Evolutionary conservation across 1,139 yeast genomes (phyloP), one percentile per base, ranked within the genome.

Genomic region (Geotrichum siamense): DNA sequence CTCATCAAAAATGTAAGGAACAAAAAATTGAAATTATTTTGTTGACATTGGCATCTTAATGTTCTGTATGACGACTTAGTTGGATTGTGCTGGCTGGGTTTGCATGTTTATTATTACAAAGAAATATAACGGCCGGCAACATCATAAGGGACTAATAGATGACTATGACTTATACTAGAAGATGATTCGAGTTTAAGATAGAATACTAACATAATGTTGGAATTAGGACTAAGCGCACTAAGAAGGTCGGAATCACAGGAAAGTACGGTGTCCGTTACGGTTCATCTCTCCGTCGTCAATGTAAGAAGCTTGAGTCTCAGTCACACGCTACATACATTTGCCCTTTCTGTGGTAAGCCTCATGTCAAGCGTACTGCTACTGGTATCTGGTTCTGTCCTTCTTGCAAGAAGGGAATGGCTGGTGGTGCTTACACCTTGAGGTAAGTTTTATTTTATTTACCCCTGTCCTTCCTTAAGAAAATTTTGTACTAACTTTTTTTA

Each of bases 201-300:
- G n/a, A n/a, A n/a, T n/a, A 28, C 45, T 38, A 32, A 38, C 39
- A 16, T 37, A 37, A 37, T 17, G 12, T 10, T 20, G 15, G n/a
- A 17, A 20, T 15, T 34, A 86, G 95, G 97, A 82, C 96, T 75
- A 89, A 89, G 79, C 86, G 99, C 84, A 91, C 99, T 67, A 91
- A 91, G 94, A 91, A 91, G 89, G 99, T 91, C 72, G 99, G 99
- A 76, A 91, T 91, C 79, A 91, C 99, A 74, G 99, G 99, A 82
- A 93, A 93, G 81, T 91, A 86, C 82, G 99, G 97, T 85, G 96
- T 91, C 77, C 89, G 98, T 82, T 91, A 91, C 78, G 97, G 99
- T 89, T 91, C 98, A 67, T 93, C 99, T 61, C 81, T 91, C 75
- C 89, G 99, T 84, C 89, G 97, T 79, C 96, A 87, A 77, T 85